phyloP scores from a whole-genome alignment of 495 filamentous ascomycete species.

The Neurospora discreta region DNA sequence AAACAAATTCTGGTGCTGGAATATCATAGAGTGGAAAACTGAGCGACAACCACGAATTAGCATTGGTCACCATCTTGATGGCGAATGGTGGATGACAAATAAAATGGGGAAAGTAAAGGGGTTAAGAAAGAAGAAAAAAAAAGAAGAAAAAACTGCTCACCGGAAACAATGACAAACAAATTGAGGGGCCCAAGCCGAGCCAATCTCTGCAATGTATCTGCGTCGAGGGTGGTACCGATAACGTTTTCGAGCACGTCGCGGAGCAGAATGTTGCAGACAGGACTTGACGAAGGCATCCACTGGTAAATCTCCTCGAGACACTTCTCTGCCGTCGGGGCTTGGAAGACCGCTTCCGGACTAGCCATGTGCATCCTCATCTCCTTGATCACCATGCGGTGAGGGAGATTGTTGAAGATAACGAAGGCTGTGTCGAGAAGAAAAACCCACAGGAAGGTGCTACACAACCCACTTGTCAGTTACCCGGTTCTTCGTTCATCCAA shows the following conservation, averaged over 20 bases:
- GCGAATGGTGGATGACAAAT: too few species aligned
- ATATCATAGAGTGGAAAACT: conserved; percentile 24
- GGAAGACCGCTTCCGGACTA: conserved; percentile 20
- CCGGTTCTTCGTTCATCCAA: neutral
- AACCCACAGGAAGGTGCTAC: conserved; percentile 15
- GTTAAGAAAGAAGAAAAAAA: too few species aligned
- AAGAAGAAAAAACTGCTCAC: conserved; percentile 2
- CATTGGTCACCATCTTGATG: neutral
- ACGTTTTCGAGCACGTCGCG: conserved; percentile 18
- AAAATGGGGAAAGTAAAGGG: neutral
- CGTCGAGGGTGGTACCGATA: conserved; percentile 6
- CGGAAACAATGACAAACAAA: conserved; percentile 21
- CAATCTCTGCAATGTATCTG: conserved; percentile 5
- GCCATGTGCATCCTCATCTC: conserved; percentile 25
- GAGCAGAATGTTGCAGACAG: conserved; percentile 14
- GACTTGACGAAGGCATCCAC: conserved; percentile 14
- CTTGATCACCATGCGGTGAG: conserved; percentile 25
- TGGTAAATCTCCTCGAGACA: conserved; percentile 14
- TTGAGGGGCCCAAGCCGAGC: conserved; percentile 20
- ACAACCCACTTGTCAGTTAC: neutral
- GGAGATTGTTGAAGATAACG: conserved; percentile 25
- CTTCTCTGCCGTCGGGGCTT: conserved; percentile 13
- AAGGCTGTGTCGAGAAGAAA: conserved; percentile 22
- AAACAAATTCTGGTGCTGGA: conserved; percentile 22
- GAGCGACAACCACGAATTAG: neutral